These are phyloP conservation scores for Nectriaceae sp. DNA, from an alignment of 2,329 filamentous ascomycete genomes.

Conservation along the genomic window DNA sequence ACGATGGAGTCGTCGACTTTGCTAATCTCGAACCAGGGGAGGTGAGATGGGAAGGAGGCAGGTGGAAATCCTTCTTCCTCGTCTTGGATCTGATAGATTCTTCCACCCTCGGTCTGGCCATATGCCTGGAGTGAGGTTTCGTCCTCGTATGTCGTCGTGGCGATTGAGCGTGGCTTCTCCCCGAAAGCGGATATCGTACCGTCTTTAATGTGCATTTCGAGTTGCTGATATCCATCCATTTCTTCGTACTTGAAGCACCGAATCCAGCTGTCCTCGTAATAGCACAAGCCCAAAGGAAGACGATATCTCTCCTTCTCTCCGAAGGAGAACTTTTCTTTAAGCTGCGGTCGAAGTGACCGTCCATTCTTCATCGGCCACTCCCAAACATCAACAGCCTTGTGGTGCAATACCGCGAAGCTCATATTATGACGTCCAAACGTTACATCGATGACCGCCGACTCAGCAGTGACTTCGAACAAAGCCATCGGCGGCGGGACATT, in stretches of 20 bases:
- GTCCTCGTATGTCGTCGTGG: conserved; percentile 37
- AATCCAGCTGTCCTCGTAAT: conserved; percentile 29
- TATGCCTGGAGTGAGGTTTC: conserved; percentile 36
- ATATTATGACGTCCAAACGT: conserved; percentile 67
- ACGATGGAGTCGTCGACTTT: conserved; percentile 45
- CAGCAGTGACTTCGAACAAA: conserved; percentile 68
- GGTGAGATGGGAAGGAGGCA: conserved; percentile 44
- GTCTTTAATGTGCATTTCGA: conserved; percentile 17
- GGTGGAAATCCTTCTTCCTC: conserved; percentile 35
- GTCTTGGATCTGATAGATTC: conserved; percentile 41
- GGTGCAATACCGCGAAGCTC: conserved; percentile 72
- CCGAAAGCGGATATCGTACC: conserved; percentile 19
- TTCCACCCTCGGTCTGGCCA: conserved; percentile 49
- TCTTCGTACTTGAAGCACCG: conserved; percentile 34
- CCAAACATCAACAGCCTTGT: conserved; percentile 67
- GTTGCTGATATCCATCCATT: conserved; percentile 26
- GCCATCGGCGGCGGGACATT: conserved; percentile 95
- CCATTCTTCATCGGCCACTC: conserved; percentile 65
- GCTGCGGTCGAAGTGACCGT: conserved; percentile 46
- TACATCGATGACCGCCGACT: conserved; percentile 70
- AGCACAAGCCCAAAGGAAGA: conserved; percentile 36
- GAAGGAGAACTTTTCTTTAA: conserved; percentile 44
- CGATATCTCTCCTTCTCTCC: conserved; percentile 25
- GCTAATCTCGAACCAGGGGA: conserved; percentile 56
- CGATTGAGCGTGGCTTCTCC: conserved; percentile 24